Conservation (phyloP, 2,329 filamentous ascomycete species). For the Penicillium sp. region DNA sequence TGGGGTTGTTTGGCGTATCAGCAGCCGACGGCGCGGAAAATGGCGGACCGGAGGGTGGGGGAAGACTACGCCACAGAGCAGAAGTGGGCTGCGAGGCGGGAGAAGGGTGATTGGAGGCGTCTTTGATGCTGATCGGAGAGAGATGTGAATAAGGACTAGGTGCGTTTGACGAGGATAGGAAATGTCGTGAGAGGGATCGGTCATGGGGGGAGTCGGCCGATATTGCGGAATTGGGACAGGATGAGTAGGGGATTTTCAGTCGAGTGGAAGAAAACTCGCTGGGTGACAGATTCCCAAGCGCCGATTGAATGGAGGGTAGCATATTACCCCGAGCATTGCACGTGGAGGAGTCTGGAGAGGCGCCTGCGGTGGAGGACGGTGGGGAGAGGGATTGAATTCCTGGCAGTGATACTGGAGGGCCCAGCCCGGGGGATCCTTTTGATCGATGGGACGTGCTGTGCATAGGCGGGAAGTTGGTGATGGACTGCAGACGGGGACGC, state of each 20-base stretch:
- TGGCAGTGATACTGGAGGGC: conserved; percentile 32
- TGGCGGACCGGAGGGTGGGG: conserved; percentile 3
- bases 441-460: conserved; percentile 9
- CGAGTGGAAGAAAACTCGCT: conserved; percentile 23
- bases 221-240: conserved; percentile 20
- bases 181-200: conserved; percentile 26
- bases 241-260: conserved; percentile 20
- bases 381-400: conserved; percentile 37
- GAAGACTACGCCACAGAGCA: conserved; percentile 22
- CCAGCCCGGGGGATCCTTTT: conserved; percentile 32
- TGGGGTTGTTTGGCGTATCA: conserved; percentile 20
- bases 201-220: conserved; percentile 26
- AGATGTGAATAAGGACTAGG: conserved; percentile 33
- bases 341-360: conserved; percentile 26
- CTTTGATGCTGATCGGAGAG: conserved; percentile 36
- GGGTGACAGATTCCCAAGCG: conserved; percentile 30
- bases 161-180: conserved; percentile 25
- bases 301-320: conserved; percentile 38
- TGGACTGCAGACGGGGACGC: conserved; percentile 4
- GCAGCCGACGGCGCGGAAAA: conserved; percentile 14
- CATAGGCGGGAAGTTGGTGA: conserved; percentile 7
- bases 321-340: conserved; percentile 23
- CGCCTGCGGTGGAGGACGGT: conserved; percentile 27
- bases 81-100: conserved; percentile 24
- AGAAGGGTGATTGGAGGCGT: conserved; percentile 32